phyloP scores from a whole-genome alignment of 208 protist genomes.

The Wallacemonas sp. region DNA sequence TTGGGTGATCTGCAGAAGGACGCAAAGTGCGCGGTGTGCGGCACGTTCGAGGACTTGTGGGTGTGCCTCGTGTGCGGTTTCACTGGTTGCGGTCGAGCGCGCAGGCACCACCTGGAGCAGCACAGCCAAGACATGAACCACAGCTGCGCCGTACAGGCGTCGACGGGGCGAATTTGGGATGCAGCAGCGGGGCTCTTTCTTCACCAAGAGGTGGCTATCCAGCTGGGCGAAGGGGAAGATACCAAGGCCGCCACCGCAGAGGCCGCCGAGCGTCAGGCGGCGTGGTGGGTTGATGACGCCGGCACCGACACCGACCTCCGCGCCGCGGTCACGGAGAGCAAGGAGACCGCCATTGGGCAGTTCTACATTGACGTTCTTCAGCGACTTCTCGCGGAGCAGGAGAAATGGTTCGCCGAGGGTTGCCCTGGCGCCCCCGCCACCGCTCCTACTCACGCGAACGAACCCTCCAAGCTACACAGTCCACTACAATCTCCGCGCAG shows the following conservation, averaged over 20 bases:
- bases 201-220: conserved; percentile 75
- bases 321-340: conserved; percentile 40
- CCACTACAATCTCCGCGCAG: too few relatives aligned
- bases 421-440: not conserved
- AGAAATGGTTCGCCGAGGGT: conserved; percentile 23
- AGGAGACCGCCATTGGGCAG: conserved; percentile 35
- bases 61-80: conserved; percentile 82
- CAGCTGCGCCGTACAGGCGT: conserved; percentile 72
- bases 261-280: conserved; percentile 17
- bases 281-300: not conserved
- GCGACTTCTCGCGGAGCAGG: conserved; percentile 39
- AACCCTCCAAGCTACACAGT: too few relatives aligned
- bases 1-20: conserved; percentile 71
- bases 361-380: conserved; percentile 38
- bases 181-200: conserved; percentile 62
- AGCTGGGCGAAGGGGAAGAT: conserved; percentile 45
- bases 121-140: conserved; percentile 72
- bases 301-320: conserved; percentile 30
- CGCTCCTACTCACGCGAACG: too few relatives aligned
- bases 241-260: not conserved
- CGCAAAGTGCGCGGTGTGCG: conserved; percentile 66
- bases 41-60: conserved; percentile 80
- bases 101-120: conserved; percentile 43
- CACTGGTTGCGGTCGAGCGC: conserved; percentile 66
- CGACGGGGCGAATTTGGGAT: conserved; percentile 73